Evolutionary conservation across 179 eudicot genomes (phyloP), one percentile per base, ranked within the genome.

Genomic region (Heliamphora pulchella): DNA sequence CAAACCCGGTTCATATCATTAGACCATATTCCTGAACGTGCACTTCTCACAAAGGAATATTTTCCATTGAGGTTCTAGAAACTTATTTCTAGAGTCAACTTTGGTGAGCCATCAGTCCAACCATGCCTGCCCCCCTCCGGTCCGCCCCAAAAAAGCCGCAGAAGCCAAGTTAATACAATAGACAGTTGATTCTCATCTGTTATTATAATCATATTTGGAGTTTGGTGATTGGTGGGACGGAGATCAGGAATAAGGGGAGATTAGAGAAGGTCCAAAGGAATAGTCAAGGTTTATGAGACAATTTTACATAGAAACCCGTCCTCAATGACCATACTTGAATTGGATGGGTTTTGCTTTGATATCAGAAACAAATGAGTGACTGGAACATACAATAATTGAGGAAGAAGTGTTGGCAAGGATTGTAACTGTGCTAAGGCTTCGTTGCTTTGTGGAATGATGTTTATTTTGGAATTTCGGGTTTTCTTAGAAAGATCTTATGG

Each of bases 221-320:
- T 70, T 70, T 46, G 31, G 7, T 70, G 74, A 11, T 17, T 70
- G 74, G 15, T 70, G 74, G 55, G 74, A 44, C 46, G n/a, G 74
- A 46, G 73, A 43, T 44, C 8, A 43, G 9, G 31, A 70, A 70
- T 53, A 46, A 17, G 31, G 47, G 13, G 17, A 46, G 31, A 47
- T 70, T 68, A 51, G 50, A 68, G 48, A 68, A 31, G 31, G 31
- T 31, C 31, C 31, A 31, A 31, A 31, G 31, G 31, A 31, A 31
- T 31, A 31, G 31, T 31, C 31, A 31, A 31, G 31, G 31, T 31
- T 31, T 31, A 31, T 31, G 31, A 31, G 31, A 31, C 31, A 31
- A 31, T 31, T 31, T 31, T 48, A 48, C 51, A 48, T 6, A 48
- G 4, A 48, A 6, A 6, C 15, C 14, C 55, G 46, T 8, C 13